Conservation (phyloP, 164 flowering plant species). For the Buxus sempervirens region DNA sequence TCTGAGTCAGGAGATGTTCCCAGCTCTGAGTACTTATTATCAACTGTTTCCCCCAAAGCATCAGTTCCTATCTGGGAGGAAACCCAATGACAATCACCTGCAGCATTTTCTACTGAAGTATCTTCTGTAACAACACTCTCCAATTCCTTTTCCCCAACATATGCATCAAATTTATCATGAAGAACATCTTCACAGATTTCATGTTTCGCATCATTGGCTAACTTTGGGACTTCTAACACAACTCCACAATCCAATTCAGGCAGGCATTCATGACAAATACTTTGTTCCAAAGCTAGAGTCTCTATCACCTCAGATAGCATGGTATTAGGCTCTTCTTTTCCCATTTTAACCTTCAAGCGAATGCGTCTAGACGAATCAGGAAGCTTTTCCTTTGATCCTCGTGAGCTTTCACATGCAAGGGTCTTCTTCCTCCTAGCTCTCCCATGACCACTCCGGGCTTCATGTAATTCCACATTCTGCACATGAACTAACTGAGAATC, state of each 20-base stretch:
- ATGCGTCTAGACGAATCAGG: conserved; percentile 26
- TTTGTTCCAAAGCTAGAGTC: conserved; percentile 15
- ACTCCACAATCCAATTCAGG: conserved; percentile 8
- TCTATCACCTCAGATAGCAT: conserved; percentile 27
- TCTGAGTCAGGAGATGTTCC: conserved; percentile 91
- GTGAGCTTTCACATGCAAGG: conserved; percentile 20
- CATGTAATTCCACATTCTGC: conserved; percentile 18
- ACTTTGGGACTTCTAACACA: conserved; percentile 13
- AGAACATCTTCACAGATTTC: conserved; percentile 16
- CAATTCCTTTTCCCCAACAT: conserved; percentile 22
- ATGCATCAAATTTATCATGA: conserved; percentile 23
- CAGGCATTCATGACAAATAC: conserved; percentile 10
- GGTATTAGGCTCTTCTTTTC: conserved; percentile 15
- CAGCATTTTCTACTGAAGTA: conserved; percentile 26
- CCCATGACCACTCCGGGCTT: conserved; percentile 19
- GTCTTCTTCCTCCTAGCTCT: conserved; percentile 25
- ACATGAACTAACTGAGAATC: conserved; percentile 17
- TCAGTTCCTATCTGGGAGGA: conserved; percentile 23
- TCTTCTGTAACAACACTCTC: conserved; percentile 23
- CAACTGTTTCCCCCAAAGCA: conserved; percentile 25
- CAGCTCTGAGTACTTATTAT: conserved; percentile 36
- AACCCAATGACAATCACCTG: conserved; percentile 17
- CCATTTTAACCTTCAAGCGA: conserved; percentile 45
- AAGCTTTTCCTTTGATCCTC: conserved; percentile 21
- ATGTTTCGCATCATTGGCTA: conserved; percentile 11